These are phyloP conservation scores for Rhododendron williamsianum DNA, from an alignment of 148 eudicot species.

Conservation along the genomic window DNA sequence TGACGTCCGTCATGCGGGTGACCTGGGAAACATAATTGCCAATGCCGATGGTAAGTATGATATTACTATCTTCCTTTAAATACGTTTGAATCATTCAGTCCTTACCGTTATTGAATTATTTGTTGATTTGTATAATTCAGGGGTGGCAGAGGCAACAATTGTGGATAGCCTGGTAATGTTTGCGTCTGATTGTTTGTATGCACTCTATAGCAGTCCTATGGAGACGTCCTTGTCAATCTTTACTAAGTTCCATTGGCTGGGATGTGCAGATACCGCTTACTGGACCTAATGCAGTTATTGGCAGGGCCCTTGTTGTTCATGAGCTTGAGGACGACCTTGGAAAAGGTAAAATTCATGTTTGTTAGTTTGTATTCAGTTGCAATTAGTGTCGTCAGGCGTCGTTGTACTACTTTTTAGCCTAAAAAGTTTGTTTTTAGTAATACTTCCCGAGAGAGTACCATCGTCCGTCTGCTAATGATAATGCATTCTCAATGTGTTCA, in stretches of 20 bases:
- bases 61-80: background rate
- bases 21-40: constrained; percentile 99
- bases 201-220: background rate
- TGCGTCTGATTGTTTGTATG: background rate
- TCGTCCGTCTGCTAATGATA: background rate
- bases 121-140: constrained; percentile 29
- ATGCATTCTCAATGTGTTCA: background rate
- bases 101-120: background rate
- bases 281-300: constrained; percentile 85
- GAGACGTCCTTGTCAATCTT: background rate
- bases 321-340: constrained; percentile 97
- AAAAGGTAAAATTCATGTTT: constrained; percentile 52
- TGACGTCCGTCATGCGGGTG: constrained; percentile 98
- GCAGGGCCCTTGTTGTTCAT: constrained; percentile 91
- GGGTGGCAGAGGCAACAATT: constrained; percentile 86
- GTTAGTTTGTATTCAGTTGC: background rate
- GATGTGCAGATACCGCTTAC: constrained; percentile 69
- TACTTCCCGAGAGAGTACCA: background rate
- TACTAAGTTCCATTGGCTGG: background rate
- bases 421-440: background rate
- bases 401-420: background rate
- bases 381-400: background rate
- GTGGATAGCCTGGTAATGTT: constrained; percentile 67
- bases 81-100: background rate
- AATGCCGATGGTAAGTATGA: constrained; percentile 62